These are phyloP conservation scores for Cladosporium velox DNA, from an alignment of 2,329 filamentous ascomycete genomes.

Conservation along the genomic window DNA sequence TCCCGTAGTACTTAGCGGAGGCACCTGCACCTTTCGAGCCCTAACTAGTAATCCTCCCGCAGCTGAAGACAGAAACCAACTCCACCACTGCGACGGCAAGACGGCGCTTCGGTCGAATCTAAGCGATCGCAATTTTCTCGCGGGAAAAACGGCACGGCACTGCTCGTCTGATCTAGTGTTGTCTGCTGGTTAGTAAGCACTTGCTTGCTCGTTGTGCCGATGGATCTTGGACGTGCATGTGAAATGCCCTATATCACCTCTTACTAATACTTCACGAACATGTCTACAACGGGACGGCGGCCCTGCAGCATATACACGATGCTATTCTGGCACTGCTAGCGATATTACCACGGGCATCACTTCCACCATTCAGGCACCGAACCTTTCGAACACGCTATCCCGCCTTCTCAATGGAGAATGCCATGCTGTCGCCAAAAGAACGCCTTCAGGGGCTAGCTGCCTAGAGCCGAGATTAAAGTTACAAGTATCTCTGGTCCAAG, in stretches of 20 bases:
- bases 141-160: not conserved
- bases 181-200: not conserved
- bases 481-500: constrained; percentile 1
- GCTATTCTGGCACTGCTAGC: not conserved
- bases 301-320: not conserved
- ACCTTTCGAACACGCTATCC: not conserved
- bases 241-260: not conserved
- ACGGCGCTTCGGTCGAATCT: constrained; percentile 1
- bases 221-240: not conserved
- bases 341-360: not conserved
- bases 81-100: not conserved
- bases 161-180: not conserved
- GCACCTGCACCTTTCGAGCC: not conserved
- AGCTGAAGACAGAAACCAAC: constrained; percentile 4
- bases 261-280: not conserved
- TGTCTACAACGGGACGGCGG: not conserved
- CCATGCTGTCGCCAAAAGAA: not conserved
- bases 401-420: not conserved
- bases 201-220: not conserved
- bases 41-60: constrained; percentile 1
- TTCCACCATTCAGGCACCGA: not conserved
- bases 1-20: not conserved
- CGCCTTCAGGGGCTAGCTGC: constrained; percentile 18
- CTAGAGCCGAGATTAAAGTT: constrained; percentile 17
- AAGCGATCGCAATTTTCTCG: constrained; percentile 13